phyloP scores from a whole-genome alignment of 2,329 filamentous ascomycete species.

The Hypoxylon sp. region DNA sequence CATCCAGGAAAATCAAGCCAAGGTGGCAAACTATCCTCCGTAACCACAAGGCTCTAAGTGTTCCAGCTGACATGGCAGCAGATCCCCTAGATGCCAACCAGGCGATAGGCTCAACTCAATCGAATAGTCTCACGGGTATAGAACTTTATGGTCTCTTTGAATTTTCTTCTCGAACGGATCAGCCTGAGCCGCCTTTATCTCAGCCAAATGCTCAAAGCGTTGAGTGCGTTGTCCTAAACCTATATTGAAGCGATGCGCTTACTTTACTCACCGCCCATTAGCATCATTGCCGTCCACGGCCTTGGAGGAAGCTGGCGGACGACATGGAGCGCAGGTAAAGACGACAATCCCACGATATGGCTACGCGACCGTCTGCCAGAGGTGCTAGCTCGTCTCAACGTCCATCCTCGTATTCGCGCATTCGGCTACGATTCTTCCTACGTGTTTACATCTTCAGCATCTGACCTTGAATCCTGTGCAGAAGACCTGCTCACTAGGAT shows the following conservation, averaged over 20 bases:
- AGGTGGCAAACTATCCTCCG: background rate
- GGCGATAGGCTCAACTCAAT: background rate
- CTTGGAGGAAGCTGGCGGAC: conserved; percentile 28
- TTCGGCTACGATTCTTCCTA: conserved; percentile 23
- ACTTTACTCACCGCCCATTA: background rate
- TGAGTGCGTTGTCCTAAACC: background rate
- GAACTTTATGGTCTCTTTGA: conserved; percentile 20
- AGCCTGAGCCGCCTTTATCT: background rate
- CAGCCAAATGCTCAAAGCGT: background rate
- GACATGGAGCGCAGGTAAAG: conserved; percentile 4
- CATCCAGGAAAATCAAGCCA: background rate
- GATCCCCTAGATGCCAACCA: background rate
- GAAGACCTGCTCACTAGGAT: conserved; percentile 21
- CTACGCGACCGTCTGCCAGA: conserved; percentile 20
- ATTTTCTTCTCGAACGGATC: background rate
- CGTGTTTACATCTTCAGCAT: conserved; percentile 17
- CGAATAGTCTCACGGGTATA: background rate
- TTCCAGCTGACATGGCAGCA: background rate
- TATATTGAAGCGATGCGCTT: too few relatives aligned
- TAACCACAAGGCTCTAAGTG: background rate
- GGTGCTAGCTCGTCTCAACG: conserved; percentile 7
- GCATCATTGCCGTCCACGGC: conserved; percentile 25
- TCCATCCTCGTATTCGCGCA: conserved; percentile 15
- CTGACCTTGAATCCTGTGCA: conserved; percentile 10
- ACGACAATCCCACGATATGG: conserved; percentile 12